Evolutionary conservation across 441 rosid species (phyloP), one percentile per base, ranked within the genome.

Genomic region (Capsella rubella): DNA sequence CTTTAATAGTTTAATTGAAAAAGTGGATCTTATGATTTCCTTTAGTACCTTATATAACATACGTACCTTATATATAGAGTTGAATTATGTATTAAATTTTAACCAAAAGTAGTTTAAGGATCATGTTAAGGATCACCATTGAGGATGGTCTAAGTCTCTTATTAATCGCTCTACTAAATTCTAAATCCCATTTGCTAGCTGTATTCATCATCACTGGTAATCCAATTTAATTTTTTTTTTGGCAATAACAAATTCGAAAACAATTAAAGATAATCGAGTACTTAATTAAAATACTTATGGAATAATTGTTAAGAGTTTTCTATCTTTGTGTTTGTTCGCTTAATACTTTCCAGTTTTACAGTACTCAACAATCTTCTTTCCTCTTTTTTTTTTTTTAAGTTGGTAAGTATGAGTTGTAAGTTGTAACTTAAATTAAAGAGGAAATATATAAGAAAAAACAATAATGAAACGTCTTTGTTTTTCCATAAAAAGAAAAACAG

Each of bases 381-480:
- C 37, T 34, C 7, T 1, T 32, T 29, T 34, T 34, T 32, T 32
- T 0, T 34, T 34, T 34, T 6, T 6, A 34, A 6, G 16, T 16
- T 21, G 47, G 61, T 50, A 60, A 21, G n/a, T 32, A 21, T 10
- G 31, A 28, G 18, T 42, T 40, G 25, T 55, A 15, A 28, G 18
- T 42, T 40, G 25, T 55, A 15, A 53, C 14, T 27, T 37, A 34
- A 27, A 40, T 15, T 27, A 16, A 21, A 57, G 25, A 49, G 13
- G 27, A 18, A n/a, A 46, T 6, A n/a, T 1, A 37, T 32, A 64
- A 25, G 8, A 45, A 47, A 51, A 70, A n/a, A 15, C 63, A 64
- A 51, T 64, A 58, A 58, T 27, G 68, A 71, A 77, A 77, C 72
- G 76, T 77, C 80, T 58, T 77, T 77, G 52, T 77, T 65, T 71